A percentile compares a stretch with the other conserved stretches of the same genome.
Conservation (phyloP, 768 basidiomycete species). For the Thelephora ganbajun region DNA sequence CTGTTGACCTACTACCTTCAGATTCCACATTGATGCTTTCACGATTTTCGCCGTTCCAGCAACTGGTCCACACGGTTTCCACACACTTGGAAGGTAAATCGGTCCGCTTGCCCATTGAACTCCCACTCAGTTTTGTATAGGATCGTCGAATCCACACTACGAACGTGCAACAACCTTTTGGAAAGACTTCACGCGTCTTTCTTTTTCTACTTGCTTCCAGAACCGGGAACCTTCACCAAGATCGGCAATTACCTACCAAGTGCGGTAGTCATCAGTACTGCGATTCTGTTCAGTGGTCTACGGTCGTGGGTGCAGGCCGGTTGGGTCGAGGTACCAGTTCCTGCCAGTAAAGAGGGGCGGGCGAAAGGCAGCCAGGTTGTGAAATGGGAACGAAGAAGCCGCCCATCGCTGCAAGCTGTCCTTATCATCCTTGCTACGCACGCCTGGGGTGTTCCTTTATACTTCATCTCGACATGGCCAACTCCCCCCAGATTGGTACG, state of each 20-base stretch:
- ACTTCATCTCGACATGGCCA: slow-evolving; percentile 37
- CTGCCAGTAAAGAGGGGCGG: background rate
- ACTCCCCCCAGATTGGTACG: slow-evolving; percentile 6
- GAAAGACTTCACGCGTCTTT: slow-evolving; percentile 96
- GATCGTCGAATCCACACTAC: slow-evolving; percentile 73
- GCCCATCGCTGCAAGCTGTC: slow-evolving; percentile 42
- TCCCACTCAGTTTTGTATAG: slow-evolving; percentile 23
- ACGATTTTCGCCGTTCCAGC: slow-evolving; percentile 85
- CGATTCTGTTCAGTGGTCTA: slow-evolving; percentile 78
- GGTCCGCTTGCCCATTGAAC: background rate
- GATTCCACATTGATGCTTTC: slow-evolving; percentile 89
- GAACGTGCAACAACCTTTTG: slow-evolving; percentile 86
- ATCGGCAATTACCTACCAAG: slow-evolving; percentile 88
- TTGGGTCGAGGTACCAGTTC: slow-evolving; percentile 24
- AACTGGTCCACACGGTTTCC: slow-evolving; percentile 87
- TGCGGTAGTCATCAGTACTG: slow-evolving; percentile 69
- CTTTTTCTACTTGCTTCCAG: slow-evolving; percentile 83
- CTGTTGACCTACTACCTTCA: slow-evolving; percentile 16
- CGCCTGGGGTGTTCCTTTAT: slow-evolving; percentile 34
- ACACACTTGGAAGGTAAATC: slow-evolving; percentile 74
- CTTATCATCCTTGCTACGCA: slow-evolving; percentile 45
- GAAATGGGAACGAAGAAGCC: slow-evolving; percentile 30
- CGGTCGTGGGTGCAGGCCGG: slow-evolving; percentile 55
- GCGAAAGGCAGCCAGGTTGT: background rate
- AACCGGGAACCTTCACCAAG: slow-evolving; percentile 60